Base-by-base conservation (phyloP, 1,139 yeast genomes). In the Suhomyces anneliseae region DNA sequence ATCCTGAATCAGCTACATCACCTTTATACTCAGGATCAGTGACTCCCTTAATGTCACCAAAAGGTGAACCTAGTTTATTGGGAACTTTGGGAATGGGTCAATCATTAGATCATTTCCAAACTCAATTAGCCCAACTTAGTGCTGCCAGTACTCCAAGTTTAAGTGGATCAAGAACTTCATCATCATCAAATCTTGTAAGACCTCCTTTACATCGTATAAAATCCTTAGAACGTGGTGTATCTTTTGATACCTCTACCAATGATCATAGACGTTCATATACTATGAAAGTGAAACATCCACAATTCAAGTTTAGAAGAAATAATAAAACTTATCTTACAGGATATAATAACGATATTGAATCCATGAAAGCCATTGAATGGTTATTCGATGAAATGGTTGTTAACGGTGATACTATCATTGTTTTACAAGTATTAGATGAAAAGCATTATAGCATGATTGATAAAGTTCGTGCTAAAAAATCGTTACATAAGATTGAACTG, bases 241-340 rank as follows among this genome's bases (percentile, higher is more conserved):
- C 84, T 6, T 82, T 82, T 54, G 85, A 82, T 55, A 79, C 85
- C 1, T 51, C 59, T 12, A 51, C 56, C 12, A 57, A 77, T 60
- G 62, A 70, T 44, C 64, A 73, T 58, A 66, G 73, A 55, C 64
- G 69, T 61, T 74, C 83, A 10, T 64, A 78, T 49, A 81, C 85
- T 1, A 61, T 81, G 46, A 78, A 82, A 50, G 75, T 77, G 24
- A 81, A 79, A 54, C 87, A 83, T 55, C 74, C 76, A 11, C 78
- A 75, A 31, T 85, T 79, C 64, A 68, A 66, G 44, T 83, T 75
- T 55, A 68, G 79, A 43, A 67, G 87, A 38, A 76, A 79, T 48
- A 81, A 84, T 47, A 76, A 87, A 53, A 82, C 90, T 4, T 79
- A 80, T 51, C 65, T 85, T 46, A 75, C 83, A 27, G 90, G 89